Conservation (phyloP, 345 rosid genomes). For the Garcia nutans region DNA sequence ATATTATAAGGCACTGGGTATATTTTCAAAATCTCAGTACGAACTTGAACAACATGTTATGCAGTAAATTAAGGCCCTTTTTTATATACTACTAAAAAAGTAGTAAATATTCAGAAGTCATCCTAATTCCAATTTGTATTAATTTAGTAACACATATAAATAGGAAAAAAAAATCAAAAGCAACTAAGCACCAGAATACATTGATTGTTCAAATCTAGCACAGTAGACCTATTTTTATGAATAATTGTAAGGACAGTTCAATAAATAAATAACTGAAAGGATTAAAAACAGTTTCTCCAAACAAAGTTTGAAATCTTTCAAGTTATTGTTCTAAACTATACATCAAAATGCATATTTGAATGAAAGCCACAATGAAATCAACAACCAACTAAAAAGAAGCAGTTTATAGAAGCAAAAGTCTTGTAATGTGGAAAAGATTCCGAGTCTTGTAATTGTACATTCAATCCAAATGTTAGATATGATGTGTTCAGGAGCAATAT, state of each 20-base stretch:
- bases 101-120: neutral
- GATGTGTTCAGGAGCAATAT: constrained; percentile 58
- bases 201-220: neutral
- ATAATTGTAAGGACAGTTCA: neutral
- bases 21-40: too few species aligned
- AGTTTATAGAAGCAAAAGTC: constrained; percentile 3
- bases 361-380: neutral
- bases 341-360: neutral
- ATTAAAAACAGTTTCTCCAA: neutral
- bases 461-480: constrained; percentile 70
- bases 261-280: neutral
- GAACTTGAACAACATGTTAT: too few species aligned
- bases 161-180: neutral
- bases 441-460: constrained; percentile 44
- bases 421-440: constrained; percentile 14
- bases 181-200: neutral
- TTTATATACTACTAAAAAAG: too few species aligned
- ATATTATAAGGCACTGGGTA: too few species aligned
- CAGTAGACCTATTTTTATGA: neutral
- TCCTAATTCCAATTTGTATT: neutral
- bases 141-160: neutral
- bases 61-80: too few species aligned
- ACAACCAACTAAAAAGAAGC: constrained; percentile 14
- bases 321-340: neutral
- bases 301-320: neutral